These are phyloP conservation scores for Multifurca ochricompacta DNA, from an alignment of 768 basidiomycete genomes.

Conservation along the genomic window DNA sequence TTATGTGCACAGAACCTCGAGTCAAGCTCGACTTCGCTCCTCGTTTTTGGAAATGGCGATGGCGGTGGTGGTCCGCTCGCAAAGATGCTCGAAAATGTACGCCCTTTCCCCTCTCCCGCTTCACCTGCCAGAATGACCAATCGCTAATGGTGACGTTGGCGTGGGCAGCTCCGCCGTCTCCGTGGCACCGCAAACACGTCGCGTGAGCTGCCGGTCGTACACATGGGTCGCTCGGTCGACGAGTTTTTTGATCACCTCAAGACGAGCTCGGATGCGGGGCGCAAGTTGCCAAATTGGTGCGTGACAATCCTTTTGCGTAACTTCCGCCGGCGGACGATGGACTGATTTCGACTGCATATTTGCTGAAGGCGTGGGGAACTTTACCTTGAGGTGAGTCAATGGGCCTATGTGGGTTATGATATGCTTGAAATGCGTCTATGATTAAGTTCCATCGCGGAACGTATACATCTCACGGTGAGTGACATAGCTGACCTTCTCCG, in stretches of 20 bases:
- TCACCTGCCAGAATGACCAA: too few relatives aligned
- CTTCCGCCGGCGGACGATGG: background rate
- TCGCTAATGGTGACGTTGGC: background rate
- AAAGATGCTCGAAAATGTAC: slow-evolving; percentile 91
- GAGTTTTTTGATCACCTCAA: slow-evolving; percentile 86
- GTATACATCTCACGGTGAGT: slow-evolving; percentile 83
- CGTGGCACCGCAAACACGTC: slow-evolving; percentile 73
- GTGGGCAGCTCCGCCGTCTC: slow-evolving; percentile 73
- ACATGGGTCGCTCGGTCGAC: slow-evolving; percentile 84
- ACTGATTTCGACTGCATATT: background rate
- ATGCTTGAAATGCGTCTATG: background rate
- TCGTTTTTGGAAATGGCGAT: slow-evolving; percentile 97
- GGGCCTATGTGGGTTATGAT: background rate
- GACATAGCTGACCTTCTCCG: background rate
- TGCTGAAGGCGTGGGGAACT: slow-evolving; percentile 68
- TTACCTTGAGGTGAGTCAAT: slow-evolving; percentile 64
- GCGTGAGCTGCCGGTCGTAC: slow-evolving; percentile 80
- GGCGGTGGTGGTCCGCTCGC: slow-evolving; percentile 83
- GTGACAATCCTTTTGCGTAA: slow-evolving; percentile 20
- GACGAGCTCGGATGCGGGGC: slow-evolving; percentile 53
- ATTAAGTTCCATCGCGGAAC: slow-evolving; percentile 83
- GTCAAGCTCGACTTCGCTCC: slow-evolving; percentile 65
- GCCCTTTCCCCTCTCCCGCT: slow-evolving; percentile 16
- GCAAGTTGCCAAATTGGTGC: slow-evolving; percentile 79
- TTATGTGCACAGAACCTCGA: slow-evolving; percentile 56